Evolutionary conservation across 306 rosid genomes (phyloP).

Genomic region (Cucurbita argyrosperma): DNA sequence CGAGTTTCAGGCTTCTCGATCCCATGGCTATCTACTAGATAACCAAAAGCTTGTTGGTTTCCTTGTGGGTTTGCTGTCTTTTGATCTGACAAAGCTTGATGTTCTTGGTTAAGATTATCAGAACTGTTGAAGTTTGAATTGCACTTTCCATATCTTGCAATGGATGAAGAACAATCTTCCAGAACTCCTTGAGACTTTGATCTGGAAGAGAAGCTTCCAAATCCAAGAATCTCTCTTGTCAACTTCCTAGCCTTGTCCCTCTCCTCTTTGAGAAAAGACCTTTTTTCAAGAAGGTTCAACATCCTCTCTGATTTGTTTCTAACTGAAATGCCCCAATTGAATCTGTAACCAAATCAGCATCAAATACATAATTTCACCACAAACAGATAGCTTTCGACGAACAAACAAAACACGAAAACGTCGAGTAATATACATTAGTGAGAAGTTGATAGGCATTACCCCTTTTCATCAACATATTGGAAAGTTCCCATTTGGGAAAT

Average conservation of each 20-base stretch:
- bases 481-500: constrained; percentile 45
- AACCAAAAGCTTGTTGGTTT: not conserved
- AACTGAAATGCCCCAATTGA: constrained; percentile 85
- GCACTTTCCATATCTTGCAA: constrained; percentile 23
- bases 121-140: constrained; percentile 23
- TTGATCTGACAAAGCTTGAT: not conserved
- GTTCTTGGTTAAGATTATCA: constrained; percentile 21
- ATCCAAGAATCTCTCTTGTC: constrained; percentile 81
- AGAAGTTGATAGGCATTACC: constrained; percentile 16
- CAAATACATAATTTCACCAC: not conserved
- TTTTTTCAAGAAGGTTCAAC: constrained; percentile 44
- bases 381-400: not conserved
- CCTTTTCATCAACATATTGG: constrained; percentile 55
- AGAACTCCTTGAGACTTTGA: constrained; percentile 27
- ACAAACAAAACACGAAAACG: not conserved
- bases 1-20: constrained; percentile 17
- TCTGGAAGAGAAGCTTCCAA: constrained; percentile 60
- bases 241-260: constrained; percentile 58
- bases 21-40: constrained; percentile 8
- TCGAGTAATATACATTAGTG: not conserved
- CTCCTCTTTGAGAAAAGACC: constrained; percentile 60
- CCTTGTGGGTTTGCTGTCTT: not conserved
- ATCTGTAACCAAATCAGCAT: constrained; percentile 27
- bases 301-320: constrained; percentile 67
- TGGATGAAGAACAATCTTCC: constrained; percentile 36